Conservation (phyloP, 257 asterid species). For the Linaria vulgaris region DNA sequence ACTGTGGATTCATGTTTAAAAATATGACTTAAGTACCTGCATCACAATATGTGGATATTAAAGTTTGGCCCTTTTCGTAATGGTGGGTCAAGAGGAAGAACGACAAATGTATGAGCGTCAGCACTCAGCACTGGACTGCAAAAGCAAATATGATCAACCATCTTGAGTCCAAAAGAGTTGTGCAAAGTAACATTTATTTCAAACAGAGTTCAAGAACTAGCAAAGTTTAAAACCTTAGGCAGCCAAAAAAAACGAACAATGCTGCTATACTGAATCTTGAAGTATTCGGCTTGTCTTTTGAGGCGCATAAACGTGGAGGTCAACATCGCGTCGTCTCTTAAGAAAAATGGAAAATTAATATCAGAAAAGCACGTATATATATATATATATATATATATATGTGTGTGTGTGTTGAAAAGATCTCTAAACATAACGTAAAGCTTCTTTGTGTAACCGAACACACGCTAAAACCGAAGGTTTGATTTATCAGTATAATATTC, state of each 20-base stretch:
- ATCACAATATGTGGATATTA: slow-evolving; percentile 89
- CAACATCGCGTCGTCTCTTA: slow-evolving; percentile 90
- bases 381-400: too few relatives aligned
- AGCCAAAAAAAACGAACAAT: slow-evolving; percentile 84
- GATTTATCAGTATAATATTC: too few relatives aligned
- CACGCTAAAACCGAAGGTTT: too few relatives aligned
- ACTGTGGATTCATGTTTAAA: background rate
- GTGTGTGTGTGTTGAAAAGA: too few relatives aligned
- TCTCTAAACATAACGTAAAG: background rate
- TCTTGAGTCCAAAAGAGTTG: background rate
- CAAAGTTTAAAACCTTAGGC: slow-evolving; percentile 68
- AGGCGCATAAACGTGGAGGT: slow-evolving; percentile 94
- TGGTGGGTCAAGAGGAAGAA: slow-evolving; percentile 95
- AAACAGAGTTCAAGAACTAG: slow-evolving; percentile 17
- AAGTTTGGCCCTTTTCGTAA: slow-evolving; percentile 93
- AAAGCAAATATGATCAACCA: slow-evolving; percentile 14
- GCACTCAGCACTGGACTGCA: slow-evolving; percentile 86
- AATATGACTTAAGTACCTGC: slow-evolving; percentile 61
- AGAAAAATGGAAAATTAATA: slow-evolving; percentile 24
- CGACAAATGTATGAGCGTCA: slow-evolving; percentile 91
- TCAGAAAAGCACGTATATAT: background rate
- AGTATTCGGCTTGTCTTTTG: slow-evolving; percentile 97
- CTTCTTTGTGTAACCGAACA: too few relatives aligned
- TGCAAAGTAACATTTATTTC: slow-evolving; percentile 18
- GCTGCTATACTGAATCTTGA: slow-evolving; percentile 96